These are phyloP conservation scores for Cairneyella variabilis DNA, from an alignment of 495 filamentous ascomycete genomes.

Conservation along the genomic window DNA sequence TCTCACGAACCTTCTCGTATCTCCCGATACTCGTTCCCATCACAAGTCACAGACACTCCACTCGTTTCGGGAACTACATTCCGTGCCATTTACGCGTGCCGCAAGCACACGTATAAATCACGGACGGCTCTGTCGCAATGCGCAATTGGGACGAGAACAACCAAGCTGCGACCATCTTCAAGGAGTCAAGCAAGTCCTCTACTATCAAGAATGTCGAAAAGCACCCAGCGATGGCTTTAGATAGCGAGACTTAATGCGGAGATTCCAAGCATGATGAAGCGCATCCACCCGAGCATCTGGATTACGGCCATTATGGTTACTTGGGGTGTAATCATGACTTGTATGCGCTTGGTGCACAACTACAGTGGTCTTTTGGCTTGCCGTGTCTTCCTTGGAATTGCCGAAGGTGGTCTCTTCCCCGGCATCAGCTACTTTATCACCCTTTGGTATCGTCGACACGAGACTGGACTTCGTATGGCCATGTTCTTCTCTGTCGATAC, in stretches of 20 bases:
- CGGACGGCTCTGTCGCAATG: not conserved
- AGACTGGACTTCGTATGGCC: slow-evolving; percentile 54
- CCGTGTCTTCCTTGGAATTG: slow-evolving; percentile 54
- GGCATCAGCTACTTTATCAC: slow-evolving; percentile 52
- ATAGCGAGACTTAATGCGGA: too few relatives aligned
- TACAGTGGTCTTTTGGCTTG: slow-evolving; percentile 65
- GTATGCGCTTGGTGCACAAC: slow-evolving; percentile 63
- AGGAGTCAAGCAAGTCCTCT: not conserved
- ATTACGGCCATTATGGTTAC: slow-evolving; percentile 54
- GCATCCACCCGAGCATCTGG: slow-evolving; percentile 57
- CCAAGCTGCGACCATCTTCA: not conserved
- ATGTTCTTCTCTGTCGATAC: slow-evolving; percentile 55
- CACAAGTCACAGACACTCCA: not conserved
- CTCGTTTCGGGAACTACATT: not conserved
- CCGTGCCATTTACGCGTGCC: too few relatives aligned
- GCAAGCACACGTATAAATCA: too few relatives aligned
- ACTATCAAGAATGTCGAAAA: not conserved
- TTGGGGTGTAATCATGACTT: slow-evolving; percentile 50
- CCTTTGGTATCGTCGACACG: slow-evolving; percentile 60
- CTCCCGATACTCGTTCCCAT: not conserved
- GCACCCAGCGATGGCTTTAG: not conserved
- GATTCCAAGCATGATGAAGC: slow-evolving; percentile 58
- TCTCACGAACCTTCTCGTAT: not conserved
- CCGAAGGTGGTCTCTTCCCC: slow-evolving; percentile 57
- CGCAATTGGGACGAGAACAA: not conserved